A percentile compares a stretch with the other conserved stretches of the same genome.
These are phyloP conservation scores for Globisporangium emineosum DNA, from an alignment of 352 stramenopile genomes.

Conservation along the genomic window DNA sequence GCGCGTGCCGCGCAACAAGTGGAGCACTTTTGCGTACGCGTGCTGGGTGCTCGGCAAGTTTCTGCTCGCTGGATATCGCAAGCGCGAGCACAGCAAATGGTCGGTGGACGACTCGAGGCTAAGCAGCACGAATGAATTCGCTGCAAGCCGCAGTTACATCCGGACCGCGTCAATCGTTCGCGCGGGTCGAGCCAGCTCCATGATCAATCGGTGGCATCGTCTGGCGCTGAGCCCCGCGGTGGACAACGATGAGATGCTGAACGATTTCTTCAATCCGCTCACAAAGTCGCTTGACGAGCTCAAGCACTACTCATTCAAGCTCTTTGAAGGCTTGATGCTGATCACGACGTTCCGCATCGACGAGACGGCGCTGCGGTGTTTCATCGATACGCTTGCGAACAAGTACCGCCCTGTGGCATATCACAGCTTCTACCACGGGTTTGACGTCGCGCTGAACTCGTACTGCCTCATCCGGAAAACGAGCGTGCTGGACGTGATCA, in stretches of 20 bases:
- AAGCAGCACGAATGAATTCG: constrained; percentile 14
- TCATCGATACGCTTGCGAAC: constrained; percentile 50
- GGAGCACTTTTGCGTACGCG: constrained; percentile 72
- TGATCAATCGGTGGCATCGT: constrained; percentile 62
- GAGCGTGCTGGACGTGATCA: constrained; percentile 59
- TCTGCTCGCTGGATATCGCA: constrained; percentile 27
- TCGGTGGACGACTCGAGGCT: constrained; percentile 6
- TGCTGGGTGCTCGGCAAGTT: constrained; percentile 65
- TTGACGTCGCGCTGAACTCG: constrained; percentile 67
- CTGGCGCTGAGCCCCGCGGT: constrained; percentile 41
- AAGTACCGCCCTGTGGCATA: constrained; percentile 75
- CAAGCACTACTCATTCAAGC: constrained; percentile 49
- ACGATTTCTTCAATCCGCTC: constrained; percentile 58
- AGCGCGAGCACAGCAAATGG: constrained; percentile 13
- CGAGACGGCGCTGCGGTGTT: constrained; percentile 35
- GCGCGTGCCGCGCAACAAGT: constrained; percentile 61
- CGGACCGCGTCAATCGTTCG: constrained; percentile 42
- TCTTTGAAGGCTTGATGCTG: constrained; percentile 61
- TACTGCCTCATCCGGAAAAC: constrained; percentile 61
- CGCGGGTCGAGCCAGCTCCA: constrained; percentile 37
- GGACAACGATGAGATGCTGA: constrained; percentile 44
- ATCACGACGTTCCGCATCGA: constrained; percentile 72
- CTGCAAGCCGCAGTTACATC: constrained; percentile 24
- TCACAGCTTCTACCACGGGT: constrained; percentile 86
- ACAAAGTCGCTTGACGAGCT: constrained; percentile 54